These are phyloP conservation scores for Musa acuminata DNA, from an alignment of 176 grass and related monocot species.

Conservation along the genomic window DNA sequence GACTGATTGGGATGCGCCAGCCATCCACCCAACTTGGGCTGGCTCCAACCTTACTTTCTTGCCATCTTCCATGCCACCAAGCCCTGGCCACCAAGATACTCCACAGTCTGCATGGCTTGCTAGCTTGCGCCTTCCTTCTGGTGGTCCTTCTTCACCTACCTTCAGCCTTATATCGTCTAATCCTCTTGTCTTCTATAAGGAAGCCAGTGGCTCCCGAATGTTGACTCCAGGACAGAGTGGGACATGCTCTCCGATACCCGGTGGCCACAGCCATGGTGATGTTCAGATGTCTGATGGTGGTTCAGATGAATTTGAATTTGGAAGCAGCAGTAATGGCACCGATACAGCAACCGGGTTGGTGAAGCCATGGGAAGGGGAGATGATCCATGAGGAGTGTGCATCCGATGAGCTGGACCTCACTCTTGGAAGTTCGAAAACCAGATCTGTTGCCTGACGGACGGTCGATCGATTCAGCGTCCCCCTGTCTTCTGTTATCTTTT, in stretches of 20 bases:
- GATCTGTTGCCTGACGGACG: not conserved
- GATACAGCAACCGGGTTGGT: constrained; percentile 8
- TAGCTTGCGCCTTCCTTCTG: not conserved
- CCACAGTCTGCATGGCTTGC: constrained; percentile 15
- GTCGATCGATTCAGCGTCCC: not conserved
- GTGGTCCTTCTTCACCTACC: constrained; percentile 22
- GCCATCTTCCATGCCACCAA: constrained; percentile 19
- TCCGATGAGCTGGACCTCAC: constrained; percentile 27
- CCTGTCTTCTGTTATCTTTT: not conserved
- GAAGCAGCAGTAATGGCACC: constrained; percentile 18
- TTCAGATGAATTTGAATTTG: constrained; percentile 22
- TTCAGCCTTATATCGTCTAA: constrained; percentile 17
- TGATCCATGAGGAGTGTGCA: constrained; percentile 26
- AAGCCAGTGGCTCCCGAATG: constrained; percentile 14
- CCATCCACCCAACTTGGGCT: not conserved
- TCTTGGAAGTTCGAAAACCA: constrained; percentile 21
- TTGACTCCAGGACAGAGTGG: constrained; percentile 27
- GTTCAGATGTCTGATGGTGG: constrained; percentile 5
- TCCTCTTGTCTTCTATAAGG: constrained; percentile 3
- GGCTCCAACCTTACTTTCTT: not conserved
- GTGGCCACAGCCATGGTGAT: constrained; percentile 5
- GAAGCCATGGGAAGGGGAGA: constrained; percentile 27
- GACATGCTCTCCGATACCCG: constrained; percentile 19
- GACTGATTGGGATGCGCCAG: constrained; percentile 8
- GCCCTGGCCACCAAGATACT: constrained; percentile 2